These are phyloP conservation scores for Plantago elongata DNA, from an alignment of 257 asterid species.

Conservation along the genomic window DNA sequence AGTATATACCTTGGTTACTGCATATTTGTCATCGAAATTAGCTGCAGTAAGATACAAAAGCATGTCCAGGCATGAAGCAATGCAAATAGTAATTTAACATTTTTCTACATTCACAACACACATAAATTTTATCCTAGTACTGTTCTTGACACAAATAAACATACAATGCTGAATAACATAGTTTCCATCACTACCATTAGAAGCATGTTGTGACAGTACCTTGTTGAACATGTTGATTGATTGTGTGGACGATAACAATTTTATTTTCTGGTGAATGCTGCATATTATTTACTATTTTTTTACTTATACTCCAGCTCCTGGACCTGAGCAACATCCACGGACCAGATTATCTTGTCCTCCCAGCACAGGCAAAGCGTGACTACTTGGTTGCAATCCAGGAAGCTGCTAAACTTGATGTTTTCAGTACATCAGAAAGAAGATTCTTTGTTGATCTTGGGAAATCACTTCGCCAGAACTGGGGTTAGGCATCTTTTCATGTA, in stretches of 20 bases:
- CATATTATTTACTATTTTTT: slow-evolving; percentile 1
- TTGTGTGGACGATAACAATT: neutral
- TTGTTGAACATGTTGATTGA: too few relatives aligned
- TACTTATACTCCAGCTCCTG: slow-evolving; percentile 46
- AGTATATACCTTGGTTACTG: too few relatives aligned
- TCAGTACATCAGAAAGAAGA: slow-evolving; percentile 60
- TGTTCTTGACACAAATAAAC: too few relatives aligned
- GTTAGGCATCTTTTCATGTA: slow-evolving; percentile 37
- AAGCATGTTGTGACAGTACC: too few relatives aligned
- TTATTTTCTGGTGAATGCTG: neutral
- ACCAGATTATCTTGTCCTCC: slow-evolving; percentile 43
- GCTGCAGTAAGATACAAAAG: too few relatives aligned
- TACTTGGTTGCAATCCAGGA: slow-evolving; percentile 60
- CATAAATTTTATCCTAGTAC: too few relatives aligned
- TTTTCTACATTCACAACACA: too few relatives aligned
- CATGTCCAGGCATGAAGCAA: too few relatives aligned
- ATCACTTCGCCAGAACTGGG: slow-evolving; percentile 64
- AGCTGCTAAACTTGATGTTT: slow-evolving; percentile 42
- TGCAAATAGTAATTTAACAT: too few relatives aligned
- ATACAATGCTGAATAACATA: too few relatives aligned
- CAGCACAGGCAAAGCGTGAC: slow-evolving; percentile 61
- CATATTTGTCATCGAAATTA: too few relatives aligned
- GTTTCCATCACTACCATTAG: too few relatives aligned
- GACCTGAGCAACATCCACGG: slow-evolving; percentile 61
- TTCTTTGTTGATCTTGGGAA: slow-evolving; percentile 53